Base-by-base conservation (phyloP, 805 yeast genomes). In the Kregervanrija pseudodelftensis region DNA sequence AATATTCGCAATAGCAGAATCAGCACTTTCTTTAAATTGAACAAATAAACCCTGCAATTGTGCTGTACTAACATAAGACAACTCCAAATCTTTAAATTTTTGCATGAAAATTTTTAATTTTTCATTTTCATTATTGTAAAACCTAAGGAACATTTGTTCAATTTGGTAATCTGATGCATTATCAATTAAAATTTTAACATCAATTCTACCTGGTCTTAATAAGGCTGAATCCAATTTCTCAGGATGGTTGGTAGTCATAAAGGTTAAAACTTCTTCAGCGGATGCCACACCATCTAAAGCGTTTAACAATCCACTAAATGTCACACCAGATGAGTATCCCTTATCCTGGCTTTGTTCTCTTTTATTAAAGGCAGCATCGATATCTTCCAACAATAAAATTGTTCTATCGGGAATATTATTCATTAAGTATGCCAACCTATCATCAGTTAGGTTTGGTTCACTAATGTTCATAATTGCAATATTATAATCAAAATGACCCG, bases 161-260 rank as follows among this genome's bases (percentile, higher is more conserved):
- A 87, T 82, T 68, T 93, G 99, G 58, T 74, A 73, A 36, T 77
- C 77, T 0, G 91, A 73, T n/a, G 98, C 98, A 62, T 91, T 86
- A 52, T 85, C 93, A 35, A 93, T 77, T 56, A 82, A 68, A 15
- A 80, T 82, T 65, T 88, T 87, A 63, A 73, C 80, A 60, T 93
- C 99, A 31, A 93, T 82, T 64, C 99, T 74, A 2, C 99, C 99
- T 0, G 99, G 99, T 52, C 99, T 74, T 61, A 93, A 67, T 37
- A 93, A 73, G 0, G 99, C 99, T 1, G 96, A 88, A 57, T 93
- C 99, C 34, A 93, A 69, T 50, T 79, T 79, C 50, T 93, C 98
- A 0, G 97, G 96, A 59, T 93, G 99, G 64, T 93, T 93, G 15
- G 99, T 91, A 15, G 99, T 93, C 99, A 93, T 93, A 64, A 93